A percentile compares a stretch with the other conserved stretches of the same genome.
phyloP scores from a whole-genome alignment of 345 rosid genomes.

The Corchorus olitorius region DNA sequence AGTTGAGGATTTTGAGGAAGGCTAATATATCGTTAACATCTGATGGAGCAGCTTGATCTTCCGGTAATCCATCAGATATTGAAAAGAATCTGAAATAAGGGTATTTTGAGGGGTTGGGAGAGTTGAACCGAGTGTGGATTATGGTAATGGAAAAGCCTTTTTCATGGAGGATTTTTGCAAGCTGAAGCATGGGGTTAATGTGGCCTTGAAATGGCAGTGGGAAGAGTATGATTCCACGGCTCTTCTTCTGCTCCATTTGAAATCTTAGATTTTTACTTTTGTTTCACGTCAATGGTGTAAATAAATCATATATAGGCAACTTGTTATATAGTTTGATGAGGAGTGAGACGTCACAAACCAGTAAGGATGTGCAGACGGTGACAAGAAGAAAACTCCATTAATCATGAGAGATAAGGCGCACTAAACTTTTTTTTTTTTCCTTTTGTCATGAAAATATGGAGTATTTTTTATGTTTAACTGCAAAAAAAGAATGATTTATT shows the following conservation, averaged over 20 bases:
- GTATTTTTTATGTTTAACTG: no score
- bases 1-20: slow-evolving; percentile 34
- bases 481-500: no score
- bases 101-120: slow-evolving; percentile 44
- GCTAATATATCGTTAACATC: slow-evolving; percentile 19
- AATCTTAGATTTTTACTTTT: no score
- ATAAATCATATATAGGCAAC: no score
- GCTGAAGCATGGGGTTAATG: slow-evolving; percentile 62
- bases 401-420: no score
- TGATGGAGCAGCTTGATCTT: slow-evolving; percentile 11
- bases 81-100: slow-evolving; percentile 52
- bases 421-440: no score
- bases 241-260: slow-evolving; percentile 23
- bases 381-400: no score
- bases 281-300: no score
- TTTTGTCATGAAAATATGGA: no score
- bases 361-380: no score
- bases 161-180: slow-evolving; percentile 51
- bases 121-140: slow-evolving; percentile 56
- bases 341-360: no score
- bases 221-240: slow-evolving; percentile 42
- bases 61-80: slow-evolving; percentile 33
- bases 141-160: slow-evolving; percentile 59
- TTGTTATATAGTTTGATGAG: no score
- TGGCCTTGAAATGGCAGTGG: slow-evolving; percentile 68